Base-by-base conservation (phyloP, 208 protist genomes). In the Blechomonas ayalai region DNA sequence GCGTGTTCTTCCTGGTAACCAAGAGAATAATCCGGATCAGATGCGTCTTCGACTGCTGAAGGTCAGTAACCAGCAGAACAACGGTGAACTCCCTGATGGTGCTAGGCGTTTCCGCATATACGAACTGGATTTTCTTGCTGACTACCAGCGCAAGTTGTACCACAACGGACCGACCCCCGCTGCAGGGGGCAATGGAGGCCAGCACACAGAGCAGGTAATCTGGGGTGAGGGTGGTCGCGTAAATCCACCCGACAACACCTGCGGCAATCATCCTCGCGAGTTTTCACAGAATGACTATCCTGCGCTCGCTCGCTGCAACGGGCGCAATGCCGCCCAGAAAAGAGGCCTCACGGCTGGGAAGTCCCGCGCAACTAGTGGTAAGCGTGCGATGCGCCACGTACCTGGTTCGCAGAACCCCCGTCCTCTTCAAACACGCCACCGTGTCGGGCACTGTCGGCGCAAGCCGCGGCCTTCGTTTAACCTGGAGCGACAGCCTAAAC, bases 101-200 rank as follows among this genome's bases (percentile, higher is more conserved):
- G 28, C 51, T 2, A 27, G 54, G 0, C 59, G 58, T 0, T 53
- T 86, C 29, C 66, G 77, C 37, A 38, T 82, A n/a, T 86, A 86
- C 52, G 82, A 86, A 49, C 42, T 70, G n/a, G 22, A 65, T 12
- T 90, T 86, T 43, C 51, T 90, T 0, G 54, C 65, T 2, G 54
- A 74, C 40, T 78, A 73, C 61, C 74, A 82, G 34, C 33, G 70
- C 18, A 57, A 36, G 25, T 59, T 82, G 3, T 59, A 61, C 47
- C 47, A 60, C 5, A 29, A 40, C 12, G 74, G 65, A 2, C 41
- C 67, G 12, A 58, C 78, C 34, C 50, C 47, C 22, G 35, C 25
- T 3, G 38, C 42, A 15, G 67, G 78, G 26, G n/a, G n/a, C n/a
- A n/a, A n/a, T n/a, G n/a, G n/a, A n/a, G n/a, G n/a, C n/a, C n/a